Conservation (phyloP, 306 rosid genomes). For the Cucumis sativus region DNA sequence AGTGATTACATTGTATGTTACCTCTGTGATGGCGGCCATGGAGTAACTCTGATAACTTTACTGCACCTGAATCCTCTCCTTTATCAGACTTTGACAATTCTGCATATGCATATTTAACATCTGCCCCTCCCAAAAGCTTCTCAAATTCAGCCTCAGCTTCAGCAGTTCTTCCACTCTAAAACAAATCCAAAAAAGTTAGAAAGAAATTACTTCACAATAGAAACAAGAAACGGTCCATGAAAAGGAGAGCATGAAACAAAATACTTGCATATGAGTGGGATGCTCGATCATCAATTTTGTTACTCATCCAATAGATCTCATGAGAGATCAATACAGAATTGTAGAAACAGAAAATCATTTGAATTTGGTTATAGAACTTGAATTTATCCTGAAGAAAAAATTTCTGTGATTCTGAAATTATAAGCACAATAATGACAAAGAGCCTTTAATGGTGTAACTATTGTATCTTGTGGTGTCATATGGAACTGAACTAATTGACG, state of each 20-base stretch:
- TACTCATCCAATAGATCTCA: background rate
- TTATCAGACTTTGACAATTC: conserved; percentile 62
- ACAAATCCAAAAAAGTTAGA: background rate
- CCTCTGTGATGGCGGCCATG: conserved; percentile 77
- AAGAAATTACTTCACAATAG: background rate
- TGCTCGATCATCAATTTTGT: background rate
- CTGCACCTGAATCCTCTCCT: conserved; percentile 60
- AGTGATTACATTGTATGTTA: conserved; percentile 5
- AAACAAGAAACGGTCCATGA: background rate
- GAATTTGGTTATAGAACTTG: background rate
- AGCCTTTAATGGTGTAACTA: background rate
- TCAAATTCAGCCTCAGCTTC: conserved; percentile 81
- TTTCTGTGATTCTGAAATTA: background rate
- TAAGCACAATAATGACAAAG: background rate
- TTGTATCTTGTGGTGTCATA: background rate
- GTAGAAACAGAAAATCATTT: background rate
- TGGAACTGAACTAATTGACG: background rate
- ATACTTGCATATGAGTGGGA: background rate
- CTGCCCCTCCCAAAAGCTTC: conserved; percentile 74
- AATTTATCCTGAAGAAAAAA: background rate
- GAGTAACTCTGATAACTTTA: conserved; percentile 59
- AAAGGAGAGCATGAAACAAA: background rate
- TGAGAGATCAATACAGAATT: background rate
- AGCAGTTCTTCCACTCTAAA: conserved; percentile 70
- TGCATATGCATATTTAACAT: conserved; percentile 67